A percentile compares a stretch with the other conserved stretches of the same genome.
Conservation (phyloP, 2,329 filamentous ascomycete genomes). For the Cordyceps tenuipes region DNA sequence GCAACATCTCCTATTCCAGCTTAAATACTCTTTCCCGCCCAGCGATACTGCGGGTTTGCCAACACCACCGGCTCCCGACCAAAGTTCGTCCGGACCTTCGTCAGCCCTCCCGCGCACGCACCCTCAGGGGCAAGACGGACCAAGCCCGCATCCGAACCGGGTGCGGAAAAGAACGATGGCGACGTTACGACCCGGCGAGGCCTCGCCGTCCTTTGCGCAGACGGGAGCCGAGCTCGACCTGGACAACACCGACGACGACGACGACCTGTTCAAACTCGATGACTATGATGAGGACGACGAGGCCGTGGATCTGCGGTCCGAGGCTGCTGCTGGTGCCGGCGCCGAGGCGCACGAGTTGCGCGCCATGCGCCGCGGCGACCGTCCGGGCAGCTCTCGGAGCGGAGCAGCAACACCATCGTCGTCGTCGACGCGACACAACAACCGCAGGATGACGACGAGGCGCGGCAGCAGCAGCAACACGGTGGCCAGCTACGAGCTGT, state of each 20-base stretch:
- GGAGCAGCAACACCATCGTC: background rate
- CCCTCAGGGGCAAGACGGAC: background rate
- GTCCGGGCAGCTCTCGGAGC: slow-evolving; percentile 11
- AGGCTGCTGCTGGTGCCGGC: slow-evolving; percentile 16
- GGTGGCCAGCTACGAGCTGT: slow-evolving; percentile 32
- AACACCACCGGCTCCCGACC: background rate
- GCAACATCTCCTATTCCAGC: background rate
- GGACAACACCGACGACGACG: slow-evolving; percentile 27
- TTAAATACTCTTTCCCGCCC: background rate
- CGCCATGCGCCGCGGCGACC: slow-evolving; percentile 9
- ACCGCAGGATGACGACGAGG: slow-evolving; percentile 12
- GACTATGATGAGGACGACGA: slow-evolving; percentile 15
- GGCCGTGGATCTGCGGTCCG: slow-evolving; percentile 21
- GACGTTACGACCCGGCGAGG: slow-evolving; percentile 18
- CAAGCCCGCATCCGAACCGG: background rate
- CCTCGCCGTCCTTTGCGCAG: slow-evolving; percentile 31
- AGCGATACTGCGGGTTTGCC: background rate
- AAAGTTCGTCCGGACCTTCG: background rate
- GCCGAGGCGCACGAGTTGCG: slow-evolving; percentile 27
- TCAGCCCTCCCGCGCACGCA: background rate
- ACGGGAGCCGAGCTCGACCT: slow-evolving; percentile 29
- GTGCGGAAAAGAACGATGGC: slow-evolving; percentile 4
- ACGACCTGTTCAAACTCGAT: slow-evolving; percentile 16
- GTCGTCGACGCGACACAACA: slow-evolving; percentile 5
- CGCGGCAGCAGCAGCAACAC: slow-evolving; percentile 24